Conservation (phyloP, 192 early-diverging fungal species). For the Coemansia reversa region DNA sequence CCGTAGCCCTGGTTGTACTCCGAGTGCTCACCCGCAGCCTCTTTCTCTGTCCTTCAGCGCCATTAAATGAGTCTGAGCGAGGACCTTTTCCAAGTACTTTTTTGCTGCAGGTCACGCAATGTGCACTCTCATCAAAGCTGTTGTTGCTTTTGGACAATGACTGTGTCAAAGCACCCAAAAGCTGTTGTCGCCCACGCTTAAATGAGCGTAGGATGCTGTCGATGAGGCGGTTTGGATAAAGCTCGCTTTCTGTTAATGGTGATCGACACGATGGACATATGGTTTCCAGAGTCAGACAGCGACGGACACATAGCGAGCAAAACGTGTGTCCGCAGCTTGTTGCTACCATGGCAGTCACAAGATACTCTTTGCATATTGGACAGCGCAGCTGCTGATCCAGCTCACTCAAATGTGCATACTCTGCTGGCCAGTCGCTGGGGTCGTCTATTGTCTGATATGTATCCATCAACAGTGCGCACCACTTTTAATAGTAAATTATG, state of each 20-base stretch:
- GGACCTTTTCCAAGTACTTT: background rate
- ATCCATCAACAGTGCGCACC: background rate
- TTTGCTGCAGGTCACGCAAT: background rate
- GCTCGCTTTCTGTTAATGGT: slow-evolving; percentile 33
- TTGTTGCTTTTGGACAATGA: background rate
- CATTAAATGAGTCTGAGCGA: background rate
- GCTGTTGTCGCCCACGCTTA: slow-evolving; percentile 23
- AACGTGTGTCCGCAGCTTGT: slow-evolving; percentile 71
- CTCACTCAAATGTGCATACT: slow-evolving; percentile 47
- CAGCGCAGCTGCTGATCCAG: slow-evolving; percentile 72
- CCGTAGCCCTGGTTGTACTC: background rate
- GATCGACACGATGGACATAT: slow-evolving; percentile 68
- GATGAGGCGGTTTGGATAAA: slow-evolving; percentile 44
- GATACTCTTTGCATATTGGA: slow-evolving; percentile 75
- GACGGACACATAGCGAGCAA: slow-evolving; percentile 73
- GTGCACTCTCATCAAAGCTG: background rate
- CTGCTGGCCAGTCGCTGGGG: slow-evolving; percentile 65
- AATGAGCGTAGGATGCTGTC: slow-evolving; percentile 38
- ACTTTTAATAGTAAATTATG: background rate
- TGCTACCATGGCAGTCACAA: slow-evolving; percentile 60
- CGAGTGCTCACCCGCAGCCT: slow-evolving; percentile 26
- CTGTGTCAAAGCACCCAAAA: slow-evolving; percentile 19
- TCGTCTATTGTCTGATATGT: slow-evolving; percentile 55
- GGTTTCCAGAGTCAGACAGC: slow-evolving; percentile 58
- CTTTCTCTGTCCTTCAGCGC: slow-evolving; percentile 4